Conservation (phyloP, 805 yeast genomes). For the Candida gorgasii region DNA sequence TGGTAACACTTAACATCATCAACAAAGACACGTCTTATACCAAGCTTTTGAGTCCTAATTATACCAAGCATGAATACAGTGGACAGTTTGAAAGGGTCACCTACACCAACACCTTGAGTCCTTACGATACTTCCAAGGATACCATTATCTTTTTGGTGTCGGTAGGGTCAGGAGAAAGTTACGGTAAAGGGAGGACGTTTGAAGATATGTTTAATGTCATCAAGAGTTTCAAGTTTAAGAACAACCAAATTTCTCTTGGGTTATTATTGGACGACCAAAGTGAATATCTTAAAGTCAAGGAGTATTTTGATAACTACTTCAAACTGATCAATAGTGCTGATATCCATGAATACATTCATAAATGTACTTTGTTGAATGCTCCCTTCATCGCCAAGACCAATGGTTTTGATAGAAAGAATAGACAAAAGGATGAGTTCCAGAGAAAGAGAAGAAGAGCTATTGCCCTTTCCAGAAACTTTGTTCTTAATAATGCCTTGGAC, state of each 20-base stretch:
- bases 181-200: conserved; percentile 36
- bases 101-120: conserved; percentile 10
- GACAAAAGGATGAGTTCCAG: conserved; percentile 32
- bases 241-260: conserved; percentile 20
- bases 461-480: conserved; percentile 39
- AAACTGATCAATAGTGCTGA: conserved; percentile 5
- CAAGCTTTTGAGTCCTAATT: neutral
- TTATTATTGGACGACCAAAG: conserved; percentile 30
- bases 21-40: neutral
- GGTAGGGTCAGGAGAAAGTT: conserved; percentile 32
- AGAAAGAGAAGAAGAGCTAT: conserved; percentile 35
- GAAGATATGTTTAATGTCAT: conserved; percentile 33
- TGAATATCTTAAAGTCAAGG: conserved; percentile 24
- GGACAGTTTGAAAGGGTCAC: conserved; percentile 10
- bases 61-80: neutral
- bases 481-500: conserved; percentile 26
- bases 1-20: neutral
- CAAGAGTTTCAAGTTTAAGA: conserved; percentile 19
- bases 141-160: conserved; percentile 23
- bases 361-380: conserved; percentile 31
- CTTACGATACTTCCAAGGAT: conserved; percentile 7
- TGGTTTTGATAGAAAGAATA: conserved; percentile 20
- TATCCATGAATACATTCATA: conserved; percentile 11
- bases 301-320: conserved; percentile 18
- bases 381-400: conserved; percentile 33